A percentile compares a stretch with the other conserved stretches of the same genome.
These are phyloP conservation scores for Myriangium duriaei DNA, from an alignment of 2,329 filamentous ascomycete genomes.

Conservation along the genomic window DNA sequence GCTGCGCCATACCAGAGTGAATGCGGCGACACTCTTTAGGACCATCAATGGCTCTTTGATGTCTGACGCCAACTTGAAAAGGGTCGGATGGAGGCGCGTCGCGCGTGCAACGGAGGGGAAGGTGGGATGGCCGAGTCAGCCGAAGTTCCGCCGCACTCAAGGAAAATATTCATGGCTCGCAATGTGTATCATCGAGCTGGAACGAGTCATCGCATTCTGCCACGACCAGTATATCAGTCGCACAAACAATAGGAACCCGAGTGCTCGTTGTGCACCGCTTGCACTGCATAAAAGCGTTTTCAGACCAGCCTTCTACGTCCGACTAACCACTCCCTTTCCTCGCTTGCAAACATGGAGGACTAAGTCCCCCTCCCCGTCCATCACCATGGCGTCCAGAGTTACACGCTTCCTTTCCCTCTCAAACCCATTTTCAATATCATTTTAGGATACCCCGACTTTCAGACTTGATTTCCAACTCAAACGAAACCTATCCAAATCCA, in stretches of 20 bases:
- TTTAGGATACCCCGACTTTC: too few relatives aligned
- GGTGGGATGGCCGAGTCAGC: background rate
- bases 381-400: constrained; percentile 6
- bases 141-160: constrained; percentile 5
- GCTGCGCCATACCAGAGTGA: constrained; percentile 42
- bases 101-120: constrained; percentile 4
- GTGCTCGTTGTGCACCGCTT: too few relatives aligned
- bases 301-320: too few relatives aligned
- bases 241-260: constrained; percentile 1
- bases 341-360: constrained; percentile 8
- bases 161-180: constrained; percentile 8
- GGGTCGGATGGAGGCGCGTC: constrained; percentile 2
- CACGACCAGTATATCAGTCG: too few relatives aligned
- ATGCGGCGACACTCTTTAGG: background rate
- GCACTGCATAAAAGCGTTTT: too few relatives aligned
- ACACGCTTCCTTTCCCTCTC: constrained; percentile 1
- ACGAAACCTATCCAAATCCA: too few relatives aligned
- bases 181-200: too few relatives aligned
- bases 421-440: too few relatives aligned
- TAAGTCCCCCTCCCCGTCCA: constrained; percentile 3
- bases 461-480: too few relatives aligned
- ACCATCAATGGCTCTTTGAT: background rate
- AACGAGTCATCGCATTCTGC: too few relatives aligned
- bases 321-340: too few relatives aligned
- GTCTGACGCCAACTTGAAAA: background rate